Conservation (phyloP, 176 grass and related monocot genomes). For the Oryza punctata region DNA sequence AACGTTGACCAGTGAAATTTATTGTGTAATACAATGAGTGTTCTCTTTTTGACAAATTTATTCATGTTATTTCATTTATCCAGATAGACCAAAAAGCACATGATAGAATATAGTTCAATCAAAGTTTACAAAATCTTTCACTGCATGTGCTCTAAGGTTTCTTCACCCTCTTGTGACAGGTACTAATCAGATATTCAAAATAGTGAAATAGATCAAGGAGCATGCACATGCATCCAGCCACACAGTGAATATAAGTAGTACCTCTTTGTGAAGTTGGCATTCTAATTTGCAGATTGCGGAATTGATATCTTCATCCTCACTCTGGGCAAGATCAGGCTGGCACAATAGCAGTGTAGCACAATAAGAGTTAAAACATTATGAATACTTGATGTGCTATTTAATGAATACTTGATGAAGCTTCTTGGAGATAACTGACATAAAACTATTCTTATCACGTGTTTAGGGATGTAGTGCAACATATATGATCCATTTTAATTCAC, state of each 20-base stretch:
- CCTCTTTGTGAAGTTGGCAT: constrained; percentile 62
- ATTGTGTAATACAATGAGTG: neutral
- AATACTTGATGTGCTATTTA: constrained; percentile 10
- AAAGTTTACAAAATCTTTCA: neutral
- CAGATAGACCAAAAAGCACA: neutral
- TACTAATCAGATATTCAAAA: constrained; percentile 23
- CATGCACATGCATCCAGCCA: neutral
- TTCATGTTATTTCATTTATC: neutral
- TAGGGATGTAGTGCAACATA: neutral
- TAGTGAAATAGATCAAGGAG: neutral
- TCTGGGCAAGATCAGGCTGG: constrained; percentile 73
- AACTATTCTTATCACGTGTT: neutral
- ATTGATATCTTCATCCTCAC: constrained; percentile 71
- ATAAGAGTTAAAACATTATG: constrained; percentile 17
- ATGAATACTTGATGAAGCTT: constrained; percentile 10
- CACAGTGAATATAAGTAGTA: constrained; percentile 29
- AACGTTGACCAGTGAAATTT: neutral
- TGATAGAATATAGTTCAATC: neutral
- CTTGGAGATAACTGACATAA: neutral
- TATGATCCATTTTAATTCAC: neutral
- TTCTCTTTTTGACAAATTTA: neutral
- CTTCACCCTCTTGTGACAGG: neutral
- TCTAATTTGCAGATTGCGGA: constrained; percentile 61
- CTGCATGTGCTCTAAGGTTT: neutral
- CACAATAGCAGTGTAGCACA: constrained; percentile 31